Base-by-base conservation (phyloP, 1,284 basidiomycete genomes). In the Heterobasidion occidentale region DNA sequence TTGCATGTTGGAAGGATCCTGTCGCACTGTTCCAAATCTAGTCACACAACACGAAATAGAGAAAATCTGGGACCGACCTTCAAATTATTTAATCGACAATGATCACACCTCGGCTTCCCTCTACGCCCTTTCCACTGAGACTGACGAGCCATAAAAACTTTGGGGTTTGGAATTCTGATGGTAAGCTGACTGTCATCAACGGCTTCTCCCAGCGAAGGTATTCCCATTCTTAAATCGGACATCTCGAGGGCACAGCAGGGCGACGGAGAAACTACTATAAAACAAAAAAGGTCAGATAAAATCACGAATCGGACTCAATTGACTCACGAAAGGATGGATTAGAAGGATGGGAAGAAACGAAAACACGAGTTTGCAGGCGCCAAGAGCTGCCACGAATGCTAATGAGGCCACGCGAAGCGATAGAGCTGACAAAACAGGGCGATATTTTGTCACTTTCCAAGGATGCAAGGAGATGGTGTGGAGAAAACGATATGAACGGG, bases 31-130 rank as follows among this genome's bases (percentile, higher is more conserved):
- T 42, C 38, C 38, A 42, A n/a, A 42, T 42, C n/a, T 17, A 48
- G 27, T 48, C n/a, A 48, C 12, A 33, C 46, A 20, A 48, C 19
- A 44, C 27, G 47, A 7, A 14, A 15, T 46, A 49, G 48, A 47
- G 46, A 56, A 48, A 53, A 60, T 14, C 33, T 6, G 49, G 17
- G 34, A 71, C 76, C 60, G 57, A 85, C 85, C 74, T 86, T 88
- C 57, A 86, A 72, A 69, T 88, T 88, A 66, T 83, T 82, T 59
- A 78, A 65, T 38, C 85, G 81, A 70, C 84, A 88, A 64, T 82
- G 78, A 70, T 88, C 84, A 65, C 84, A 87, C 55, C 84, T 75
- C 61, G 84, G 83, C 64, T 87, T 87, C 55, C 83, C 84, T 69
- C 83, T 76, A 61, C 81, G 76, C 57, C 84, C 84, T 62, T 84